Percentiles rank a stretch among this genome's conserved stretches.
These are phyloP conservation scores for Rheum nobile DNA, from an alignment of 148 eudicot species.

Conservation along the genomic window DNA sequence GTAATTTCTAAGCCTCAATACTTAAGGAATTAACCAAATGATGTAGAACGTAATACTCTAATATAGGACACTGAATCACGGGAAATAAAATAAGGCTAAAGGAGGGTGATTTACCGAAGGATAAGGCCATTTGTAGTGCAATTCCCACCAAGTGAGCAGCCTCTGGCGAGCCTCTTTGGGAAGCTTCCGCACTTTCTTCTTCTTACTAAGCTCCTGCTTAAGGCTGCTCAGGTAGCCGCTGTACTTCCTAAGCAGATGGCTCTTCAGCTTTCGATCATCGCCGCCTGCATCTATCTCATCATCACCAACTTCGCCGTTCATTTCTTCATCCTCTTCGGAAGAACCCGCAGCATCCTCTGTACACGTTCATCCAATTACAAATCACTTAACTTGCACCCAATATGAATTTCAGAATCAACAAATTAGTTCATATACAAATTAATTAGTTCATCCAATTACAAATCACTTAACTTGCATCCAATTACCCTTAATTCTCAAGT, in stretches of 20 bases:
- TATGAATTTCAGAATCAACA: too few species aligned
- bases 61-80: too few species aligned
- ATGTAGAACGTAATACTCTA: too few species aligned
- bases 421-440: too few species aligned
- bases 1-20: too few species aligned
- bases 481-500: too few species aligned
- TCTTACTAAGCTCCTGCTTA: constrained; percentile 78
- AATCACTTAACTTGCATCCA: too few species aligned
- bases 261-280: constrained; percentile 79
- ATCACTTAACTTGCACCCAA: too few species aligned
- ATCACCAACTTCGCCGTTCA: too few species aligned
- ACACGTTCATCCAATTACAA: constrained; percentile 37
- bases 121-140: constrained; percentile 72
- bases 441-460: too few species aligned
- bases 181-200: constrained; percentile 54
- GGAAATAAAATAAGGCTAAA: not conserved
- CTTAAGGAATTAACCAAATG: too few species aligned
- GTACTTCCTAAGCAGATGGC: constrained; percentile 68
- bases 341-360: constrained; percentile 52
- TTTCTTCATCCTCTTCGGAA: constrained; percentile 69
- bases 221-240: constrained; percentile 83
- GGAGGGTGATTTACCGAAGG: constrained; percentile 37
- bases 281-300: constrained; percentile 77
- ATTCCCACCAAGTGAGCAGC: constrained; percentile 64
- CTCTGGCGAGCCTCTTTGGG: constrained; percentile 62